Evolutionary conservation across 352 stramenopile genomes (phyloP).

Genomic region (Thraustochytrium striatum): DNA sequence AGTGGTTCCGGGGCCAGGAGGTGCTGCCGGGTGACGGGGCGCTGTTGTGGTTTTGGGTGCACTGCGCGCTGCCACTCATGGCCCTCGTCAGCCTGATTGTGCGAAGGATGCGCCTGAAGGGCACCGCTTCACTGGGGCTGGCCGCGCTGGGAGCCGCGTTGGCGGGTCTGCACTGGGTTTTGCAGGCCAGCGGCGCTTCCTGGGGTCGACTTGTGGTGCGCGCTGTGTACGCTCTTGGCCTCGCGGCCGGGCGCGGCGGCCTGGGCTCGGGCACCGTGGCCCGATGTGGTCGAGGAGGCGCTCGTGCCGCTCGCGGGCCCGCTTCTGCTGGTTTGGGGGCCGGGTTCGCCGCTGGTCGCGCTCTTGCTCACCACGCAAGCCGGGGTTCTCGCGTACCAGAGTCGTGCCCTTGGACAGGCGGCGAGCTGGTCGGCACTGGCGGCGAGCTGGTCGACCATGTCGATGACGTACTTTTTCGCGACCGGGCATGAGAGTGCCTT

Average conservation of each 20-base stretch:
- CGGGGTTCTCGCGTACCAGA: not conserved
- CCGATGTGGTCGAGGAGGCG: no score
- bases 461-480: constrained; percentile 68
- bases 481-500: constrained; percentile 81
- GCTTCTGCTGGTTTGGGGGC: constrained; percentile 4
- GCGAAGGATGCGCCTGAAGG: no score
- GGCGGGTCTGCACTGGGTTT: constrained; percentile 3
- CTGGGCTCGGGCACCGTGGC: not conserved
- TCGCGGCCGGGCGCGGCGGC: not conserved
- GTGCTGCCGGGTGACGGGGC: not conserved
- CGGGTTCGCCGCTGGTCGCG: not conserved
- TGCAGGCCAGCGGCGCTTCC: not conserved
- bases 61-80: constrained; percentile 8
- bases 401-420: not conserved
- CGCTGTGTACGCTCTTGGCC: not conserved
- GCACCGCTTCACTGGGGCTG: no score
- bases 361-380: constrained; percentile 36
- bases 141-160: no score
- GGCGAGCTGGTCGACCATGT: constrained; percentile 63
- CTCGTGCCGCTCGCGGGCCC: not conserved
- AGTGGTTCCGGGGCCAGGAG: constrained; percentile 28
- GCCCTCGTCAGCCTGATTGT: constrained; percentile 50
- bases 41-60: not conserved
- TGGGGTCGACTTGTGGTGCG: not conserved
- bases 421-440: constrained; percentile 42